A percentile compares a stretch with the other conserved stretches of the same genome.
These are phyloP conservation scores for Trichoderma virens DNA, from an alignment of 495 filamentous ascomycete genomes.

Conservation along the genomic window DNA sequence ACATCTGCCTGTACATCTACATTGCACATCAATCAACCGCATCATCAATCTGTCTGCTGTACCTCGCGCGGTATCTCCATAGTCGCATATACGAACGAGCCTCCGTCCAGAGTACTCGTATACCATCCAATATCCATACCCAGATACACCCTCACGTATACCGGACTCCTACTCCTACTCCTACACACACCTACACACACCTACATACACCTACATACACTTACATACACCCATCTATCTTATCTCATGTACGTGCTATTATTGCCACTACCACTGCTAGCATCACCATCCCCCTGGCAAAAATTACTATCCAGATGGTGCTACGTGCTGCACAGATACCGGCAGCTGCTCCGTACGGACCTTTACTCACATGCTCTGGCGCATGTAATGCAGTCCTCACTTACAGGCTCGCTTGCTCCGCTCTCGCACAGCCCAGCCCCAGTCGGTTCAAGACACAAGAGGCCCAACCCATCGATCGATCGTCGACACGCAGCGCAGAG, in stretches of 20 bases:
- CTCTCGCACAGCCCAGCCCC: slow-evolving; percentile 1
- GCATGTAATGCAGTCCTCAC: slow-evolving; percentile 5
- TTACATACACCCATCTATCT: not conserved
- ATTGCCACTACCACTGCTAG: not conserved
- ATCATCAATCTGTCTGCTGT: too few species aligned
- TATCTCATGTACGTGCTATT: not conserved
- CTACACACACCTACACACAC: not conserved
- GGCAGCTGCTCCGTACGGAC: not conserved
- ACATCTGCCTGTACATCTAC: too few species aligned
- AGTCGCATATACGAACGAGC: too few species aligned
- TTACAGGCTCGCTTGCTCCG: not conserved
- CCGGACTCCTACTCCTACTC: not conserved
- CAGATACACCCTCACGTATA: too few species aligned
- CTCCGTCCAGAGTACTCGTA: too few species aligned
- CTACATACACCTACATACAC: not conserved
- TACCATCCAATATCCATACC: not conserved
- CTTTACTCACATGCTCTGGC: slow-evolving; percentile 5
- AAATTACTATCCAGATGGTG: not conserved
- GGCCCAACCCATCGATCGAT: not conserved
- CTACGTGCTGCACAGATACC: not conserved
- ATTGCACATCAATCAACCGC: too few species aligned
- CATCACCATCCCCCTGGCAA: not conserved
- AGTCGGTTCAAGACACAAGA: not conserved
- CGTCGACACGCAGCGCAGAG: not conserved
- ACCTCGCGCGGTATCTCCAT: too few species aligned